Base-by-base conservation (phyloP, 2,329 filamentous ascomycete species). In the Exutisphaerella laricina region DNA sequence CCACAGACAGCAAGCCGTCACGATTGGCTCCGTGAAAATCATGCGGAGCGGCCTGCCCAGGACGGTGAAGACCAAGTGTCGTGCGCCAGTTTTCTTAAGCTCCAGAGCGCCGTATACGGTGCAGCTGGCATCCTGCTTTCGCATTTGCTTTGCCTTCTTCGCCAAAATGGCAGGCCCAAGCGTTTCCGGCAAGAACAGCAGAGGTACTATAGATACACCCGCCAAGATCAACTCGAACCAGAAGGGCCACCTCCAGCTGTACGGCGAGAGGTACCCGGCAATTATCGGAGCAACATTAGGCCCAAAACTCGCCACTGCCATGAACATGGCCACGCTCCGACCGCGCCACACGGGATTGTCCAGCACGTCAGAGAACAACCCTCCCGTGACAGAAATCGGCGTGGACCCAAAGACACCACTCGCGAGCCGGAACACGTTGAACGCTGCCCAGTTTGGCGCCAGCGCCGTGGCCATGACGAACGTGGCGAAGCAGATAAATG, bases 21-120 rank as follows among this genome's bases (percentile, higher is more conserved):
- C 82, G 37, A 88, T 82, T 32, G 81, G 79, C 58, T 89, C 85
- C 22, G 73, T 79, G 35, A 60, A 55, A 2, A 85, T 66, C 84
- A 88, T 88, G 18, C 79, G 73, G 3, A 87, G 61, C 0, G 85
- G 84, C 0, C 84, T 69, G 1, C 79, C 80, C 22, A 88, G 66
- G 0, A 85, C 80, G 20, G 82, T 75, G 1, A 73, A 77, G n/a
- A 79, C 61, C 36, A 84, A 71, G 51, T 82, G 74, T 29, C 66
- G 70, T n/a, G 77, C 64, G 14, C 70, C 71, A 16, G 74, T 72
- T 34, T 70, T 67, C 54, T 85, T 78, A 13, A 84, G 63, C 56
- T 85, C 80, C 45, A 78, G 70, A 0, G 76, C 73, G 1, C 81
- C 75, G 42, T 78, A 67, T 35, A 79, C 72, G 44, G 69, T 60